Conservation (phyloP, 176 grass and related monocot genomes). For the Zea mays region DNA sequence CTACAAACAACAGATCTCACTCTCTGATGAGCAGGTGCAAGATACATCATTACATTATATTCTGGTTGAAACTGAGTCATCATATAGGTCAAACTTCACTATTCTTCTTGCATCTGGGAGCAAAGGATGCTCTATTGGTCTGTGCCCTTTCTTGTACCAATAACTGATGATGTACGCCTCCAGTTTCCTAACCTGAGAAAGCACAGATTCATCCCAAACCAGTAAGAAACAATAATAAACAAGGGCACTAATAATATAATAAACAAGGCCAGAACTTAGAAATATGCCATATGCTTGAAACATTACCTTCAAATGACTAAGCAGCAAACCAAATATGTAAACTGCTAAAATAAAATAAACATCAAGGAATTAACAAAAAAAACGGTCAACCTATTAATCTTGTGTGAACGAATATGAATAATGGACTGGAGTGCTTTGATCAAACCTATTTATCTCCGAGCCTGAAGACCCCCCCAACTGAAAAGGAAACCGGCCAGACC, state of each 20-base stretch:
- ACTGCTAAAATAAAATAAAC: background rate
- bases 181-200: conserved; percentile 61
- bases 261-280: background rate
- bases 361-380: background rate
- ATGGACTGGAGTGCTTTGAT: background rate
- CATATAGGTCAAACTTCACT: conserved; percentile 49
- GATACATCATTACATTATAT: conserved; percentile 23
- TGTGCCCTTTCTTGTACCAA: conserved; percentile 60
- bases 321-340: background rate
- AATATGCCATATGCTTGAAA: conserved; percentile 11
- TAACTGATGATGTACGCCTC: conserved; percentile 48
- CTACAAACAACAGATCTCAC: background rate
- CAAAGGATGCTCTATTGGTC: conserved; percentile 49
- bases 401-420: background rate
- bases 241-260: background rate
- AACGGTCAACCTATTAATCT: background rate
- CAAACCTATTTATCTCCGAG: background rate
- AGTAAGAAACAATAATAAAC: conserved; percentile 8
- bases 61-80: conserved; percentile 28
- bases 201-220: conserved; percentile 27
- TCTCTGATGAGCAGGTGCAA: background rate
- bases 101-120: conserved; percentile 47
- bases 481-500: too few relatives aligned
- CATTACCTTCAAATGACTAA: background rate
- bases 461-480: background rate